These are phyloP conservation scores for Fraxinus latifolia DNA, from an alignment of 305 asterid species.

Conservation along the genomic window DNA sequence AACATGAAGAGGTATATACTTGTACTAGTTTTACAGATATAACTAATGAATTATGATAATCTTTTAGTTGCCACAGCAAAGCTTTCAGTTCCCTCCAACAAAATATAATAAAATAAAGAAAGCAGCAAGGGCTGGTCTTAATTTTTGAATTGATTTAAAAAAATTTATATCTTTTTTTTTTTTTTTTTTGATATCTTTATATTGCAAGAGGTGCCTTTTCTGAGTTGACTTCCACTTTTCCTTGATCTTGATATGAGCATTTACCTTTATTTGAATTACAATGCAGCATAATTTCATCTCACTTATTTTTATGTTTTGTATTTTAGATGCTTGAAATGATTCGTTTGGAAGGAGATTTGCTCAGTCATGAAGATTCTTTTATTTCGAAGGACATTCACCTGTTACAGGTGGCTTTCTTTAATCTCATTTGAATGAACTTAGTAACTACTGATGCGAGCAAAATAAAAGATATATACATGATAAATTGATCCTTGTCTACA, in stretches of 20 bases:
- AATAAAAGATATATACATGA: not conserved
- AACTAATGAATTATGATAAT: not conserved
- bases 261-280: not conserved
- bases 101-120: not conserved
- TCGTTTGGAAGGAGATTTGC: slow-evolving; percentile 74
- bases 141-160: not conserved
- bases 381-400: slow-evolving; percentile 81
- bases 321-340: slow-evolving; percentile 83
- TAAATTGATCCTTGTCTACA: slow-evolving; percentile 23
- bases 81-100: not conserved
- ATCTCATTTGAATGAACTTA: not conserved
- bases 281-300: not conserved
- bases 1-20: slow-evolving; percentile 75
- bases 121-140: not conserved
- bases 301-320: not conserved
- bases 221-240: not conserved
- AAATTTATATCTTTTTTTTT: too few species aligned
- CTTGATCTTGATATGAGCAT: not conserved
- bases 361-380: slow-evolving; percentile 72
- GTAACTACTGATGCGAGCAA: not conserved
- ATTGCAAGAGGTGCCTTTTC: not conserved
- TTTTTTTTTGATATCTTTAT: not conserved
- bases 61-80: not conserved
- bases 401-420: slow-evolving; percentile 51
- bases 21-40: not conserved